A percentile compares a stretch with the other conserved stretches of the same genome.
Evolutionary conservation across 441 rosid species (phyloP).

Genomic region (Erodium moschatum): DNA sequence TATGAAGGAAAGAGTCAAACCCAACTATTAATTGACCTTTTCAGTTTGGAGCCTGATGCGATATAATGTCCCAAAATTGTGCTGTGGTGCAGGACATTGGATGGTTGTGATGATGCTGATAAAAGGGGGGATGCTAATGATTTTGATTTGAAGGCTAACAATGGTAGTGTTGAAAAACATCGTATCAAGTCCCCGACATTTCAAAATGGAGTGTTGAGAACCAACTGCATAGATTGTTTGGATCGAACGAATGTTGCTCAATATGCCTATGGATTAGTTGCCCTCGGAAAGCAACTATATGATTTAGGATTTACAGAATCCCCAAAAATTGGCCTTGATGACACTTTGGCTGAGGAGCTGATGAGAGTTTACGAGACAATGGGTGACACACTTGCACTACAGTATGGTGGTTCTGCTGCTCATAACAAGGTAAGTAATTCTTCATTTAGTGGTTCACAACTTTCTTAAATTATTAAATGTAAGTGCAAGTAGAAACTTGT

Average conservation of each 20-base stretch:
- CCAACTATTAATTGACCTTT: too few relatives aligned
- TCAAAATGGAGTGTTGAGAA: constrained; percentile 88
- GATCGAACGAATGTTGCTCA: constrained; percentile 99
- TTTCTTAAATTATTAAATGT: constrained; percentile 7
- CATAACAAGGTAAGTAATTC: constrained; percentile 71
- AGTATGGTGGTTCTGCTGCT: constrained; percentile 99
- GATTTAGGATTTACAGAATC: constrained; percentile 57
- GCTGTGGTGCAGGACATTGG: constrained; percentile 41
- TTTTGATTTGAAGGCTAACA: constrained; percentile 27
- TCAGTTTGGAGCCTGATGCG: too few relatives aligned
- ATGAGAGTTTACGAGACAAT: constrained; percentile 88
- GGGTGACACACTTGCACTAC: constrained; percentile 99
- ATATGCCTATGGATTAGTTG: constrained; percentile 92
- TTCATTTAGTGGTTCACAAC: neutral
- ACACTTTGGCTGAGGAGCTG: constrained; percentile 72
- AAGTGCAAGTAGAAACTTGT: neutral
- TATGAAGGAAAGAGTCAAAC: too few relatives aligned
- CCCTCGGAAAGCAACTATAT: constrained; percentile 83
- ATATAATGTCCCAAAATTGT: constrained; percentile 18
- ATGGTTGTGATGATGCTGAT: constrained; percentile 24
- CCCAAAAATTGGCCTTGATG: constrained; percentile 64
- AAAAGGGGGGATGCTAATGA: constrained; percentile 39
- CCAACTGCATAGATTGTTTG: constrained; percentile 95
- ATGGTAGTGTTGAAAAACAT: constrained; percentile 38
- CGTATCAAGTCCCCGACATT: constrained; percentile 43